A percentile compares a stretch with the other conserved stretches of the same genome.
phyloP scores from a whole-genome alignment of 768 basidiomycete species.

The Terana coerulea region DNA sequence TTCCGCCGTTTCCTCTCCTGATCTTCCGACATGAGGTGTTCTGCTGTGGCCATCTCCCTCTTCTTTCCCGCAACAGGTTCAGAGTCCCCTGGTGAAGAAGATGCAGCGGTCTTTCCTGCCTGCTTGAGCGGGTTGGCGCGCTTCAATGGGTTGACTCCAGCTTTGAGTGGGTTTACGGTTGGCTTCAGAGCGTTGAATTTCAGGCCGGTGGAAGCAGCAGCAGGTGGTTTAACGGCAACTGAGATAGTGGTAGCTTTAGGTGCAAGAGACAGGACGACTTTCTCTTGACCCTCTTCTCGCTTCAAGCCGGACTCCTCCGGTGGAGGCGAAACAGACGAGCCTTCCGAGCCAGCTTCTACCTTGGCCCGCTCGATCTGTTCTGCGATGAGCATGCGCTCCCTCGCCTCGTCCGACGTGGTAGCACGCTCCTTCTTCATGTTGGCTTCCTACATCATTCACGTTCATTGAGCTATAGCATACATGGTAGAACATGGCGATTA shows the following conservation, averaged over 20 bases:
- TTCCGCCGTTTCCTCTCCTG: slow-evolving; percentile 83
- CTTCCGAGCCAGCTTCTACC: slow-evolving; percentile 36
- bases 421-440: slow-evolving; percentile 88
- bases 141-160: slow-evolving; percentile 59
- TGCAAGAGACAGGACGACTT: slow-evolving; percentile 71
- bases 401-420: slow-evolving; percentile 90
- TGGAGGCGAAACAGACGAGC: slow-evolving; percentile 21
- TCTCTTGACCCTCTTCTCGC: slow-evolving; percentile 67
- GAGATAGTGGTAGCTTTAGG: too few species aligned
- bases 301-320: slow-evolving; percentile 52
- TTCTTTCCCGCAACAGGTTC: slow-evolving; percentile 52
- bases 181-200: slow-evolving; percentile 65
- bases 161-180: slow-evolving; percentile 56
- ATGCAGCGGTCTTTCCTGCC: slow-evolving; percentile 30
- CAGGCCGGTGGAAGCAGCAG: slow-evolving; percentile 37
- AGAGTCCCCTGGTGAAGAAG: slow-evolving; percentile 24
- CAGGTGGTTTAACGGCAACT: too few species aligned
- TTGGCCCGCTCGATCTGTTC: slow-evolving; percentile 93
- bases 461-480: not conserved
- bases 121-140: slow-evolving; percentile 73
- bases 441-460: slow-evolving; percentile 51
- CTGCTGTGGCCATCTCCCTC: slow-evolving; percentile 77
- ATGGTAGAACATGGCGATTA: slow-evolving; percentile 6
- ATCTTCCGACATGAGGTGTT: slow-evolving; percentile 84
- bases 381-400: slow-evolving; percentile 83